Conservation (phyloP, 1,284 basidiomycete species). For the Rhodotorula sp. region DNA sequence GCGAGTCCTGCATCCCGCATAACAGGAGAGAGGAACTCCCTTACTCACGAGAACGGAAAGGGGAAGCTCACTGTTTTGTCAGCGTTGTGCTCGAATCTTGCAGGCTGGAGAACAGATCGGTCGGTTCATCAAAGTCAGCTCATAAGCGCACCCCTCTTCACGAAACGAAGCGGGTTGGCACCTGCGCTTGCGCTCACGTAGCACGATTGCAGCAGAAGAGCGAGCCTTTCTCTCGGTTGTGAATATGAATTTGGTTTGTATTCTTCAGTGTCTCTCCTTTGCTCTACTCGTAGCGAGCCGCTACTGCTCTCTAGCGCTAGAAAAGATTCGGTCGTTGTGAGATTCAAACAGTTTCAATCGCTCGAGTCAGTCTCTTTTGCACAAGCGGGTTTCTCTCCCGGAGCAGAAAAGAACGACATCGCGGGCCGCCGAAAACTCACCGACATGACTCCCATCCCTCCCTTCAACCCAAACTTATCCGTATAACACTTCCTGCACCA, state of each 20-base stretch:
- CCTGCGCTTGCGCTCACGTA: too few relatives aligned
- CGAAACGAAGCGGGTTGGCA: too few relatives aligned
- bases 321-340: neutral
- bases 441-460: constrained; percentile 13
- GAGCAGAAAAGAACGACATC: too few relatives aligned
- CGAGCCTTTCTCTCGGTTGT: too few relatives aligned
- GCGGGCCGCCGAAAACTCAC: neutral
- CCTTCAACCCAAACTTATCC: constrained; percentile 17
- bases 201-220: too few relatives aligned
- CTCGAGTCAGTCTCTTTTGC: neutral
- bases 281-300: too few relatives aligned
- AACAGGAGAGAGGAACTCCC: too few relatives aligned
- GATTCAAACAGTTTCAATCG: neutral
- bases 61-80: too few relatives aligned
- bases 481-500: constrained; percentile 23
- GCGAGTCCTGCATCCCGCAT: constrained; percentile 55
- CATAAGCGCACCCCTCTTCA: neutral
- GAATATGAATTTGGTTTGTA: neutral
- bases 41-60: too few relatives aligned
- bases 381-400: too few relatives aligned
- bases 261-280: neutral
- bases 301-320: neutral
- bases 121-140: constrained; percentile 7
- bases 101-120: constrained; percentile 25
- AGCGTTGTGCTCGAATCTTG: too few relatives aligned